Evolutionary conservation across 805 yeast species (phyloP).

Genomic region (Sugiyamaella chiloensis): DNA sequence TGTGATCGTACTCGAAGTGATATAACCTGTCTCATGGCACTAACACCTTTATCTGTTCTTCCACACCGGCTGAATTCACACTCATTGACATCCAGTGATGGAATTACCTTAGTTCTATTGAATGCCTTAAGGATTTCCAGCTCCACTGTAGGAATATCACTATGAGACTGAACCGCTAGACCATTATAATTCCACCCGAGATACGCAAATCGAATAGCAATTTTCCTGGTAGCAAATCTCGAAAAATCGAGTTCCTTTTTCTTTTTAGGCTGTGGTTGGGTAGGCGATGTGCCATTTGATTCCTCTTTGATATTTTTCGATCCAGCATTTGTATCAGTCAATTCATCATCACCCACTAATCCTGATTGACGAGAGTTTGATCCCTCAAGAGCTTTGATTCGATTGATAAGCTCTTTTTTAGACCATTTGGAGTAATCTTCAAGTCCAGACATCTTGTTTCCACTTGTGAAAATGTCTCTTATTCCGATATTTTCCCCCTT

Average conservation of each 20-base stretch:
- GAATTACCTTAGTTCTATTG: slow-evolving; percentile 59
- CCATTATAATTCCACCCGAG: slow-evolving; percentile 94
- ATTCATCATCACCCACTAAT: too few species aligned
- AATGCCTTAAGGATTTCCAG: slow-evolving; percentile 69
- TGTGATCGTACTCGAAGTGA: slow-evolving; percentile 72
- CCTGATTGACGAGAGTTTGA: neutral
- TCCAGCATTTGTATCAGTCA: slow-evolving; percentile 1
- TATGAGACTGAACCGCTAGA: slow-evolving; percentile 67
- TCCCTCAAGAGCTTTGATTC: slow-evolving; percentile 55
- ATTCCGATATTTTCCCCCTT: too few species aligned
- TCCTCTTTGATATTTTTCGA: too few species aligned
- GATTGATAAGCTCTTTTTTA: slow-evolving; percentile 57
- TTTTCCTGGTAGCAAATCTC: slow-evolving; percentile 57
- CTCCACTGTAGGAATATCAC: slow-evolving; percentile 86
- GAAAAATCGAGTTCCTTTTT: slow-evolving; percentile 60
- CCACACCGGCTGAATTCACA: slow-evolving; percentile 88
- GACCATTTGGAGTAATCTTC: slow-evolving; percentile 55
- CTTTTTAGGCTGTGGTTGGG: slow-evolving; percentile 28
- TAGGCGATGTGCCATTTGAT: too few species aligned
- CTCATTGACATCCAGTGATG: slow-evolving; percentile 52
- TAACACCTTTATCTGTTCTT: slow-evolving; percentile 92
- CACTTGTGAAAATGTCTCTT: too few species aligned
- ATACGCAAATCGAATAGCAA: slow-evolving; percentile 83
- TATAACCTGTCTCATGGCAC: slow-evolving; percentile 94
- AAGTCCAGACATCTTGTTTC: neutral